phyloP scores from a whole-genome alignment of 2,329 filamentous ascomycete species.

The Trichoderma endophyticum region DNA sequence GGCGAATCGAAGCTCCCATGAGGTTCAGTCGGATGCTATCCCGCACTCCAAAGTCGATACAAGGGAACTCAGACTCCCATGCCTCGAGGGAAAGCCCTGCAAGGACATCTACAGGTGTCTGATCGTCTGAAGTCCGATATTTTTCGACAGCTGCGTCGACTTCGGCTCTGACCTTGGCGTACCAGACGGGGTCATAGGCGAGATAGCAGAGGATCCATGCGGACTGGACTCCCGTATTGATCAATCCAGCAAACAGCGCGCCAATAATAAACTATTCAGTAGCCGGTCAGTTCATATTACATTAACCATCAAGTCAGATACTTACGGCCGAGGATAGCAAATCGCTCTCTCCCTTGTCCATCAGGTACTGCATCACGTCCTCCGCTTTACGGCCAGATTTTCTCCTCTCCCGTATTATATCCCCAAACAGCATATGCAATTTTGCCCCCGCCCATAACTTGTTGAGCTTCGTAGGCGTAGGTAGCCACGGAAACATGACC shows the following conservation, averaged over 20 bases:
- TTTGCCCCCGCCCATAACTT: slow-evolving; percentile 44
- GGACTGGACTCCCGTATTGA: slow-evolving; percentile 56
- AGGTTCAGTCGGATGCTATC: slow-evolving; percentile 53
- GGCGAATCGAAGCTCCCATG: slow-evolving; percentile 48
- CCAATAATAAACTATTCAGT: slow-evolving; percentile 47
- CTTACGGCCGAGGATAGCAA: slow-evolving; percentile 41
- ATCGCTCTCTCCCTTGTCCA: slow-evolving; percentile 49
- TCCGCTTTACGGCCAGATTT: slow-evolving; percentile 40
- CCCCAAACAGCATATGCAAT: slow-evolving; percentile 48
- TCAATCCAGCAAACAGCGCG: slow-evolving; percentile 52
- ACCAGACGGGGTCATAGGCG: slow-evolving; percentile 46
- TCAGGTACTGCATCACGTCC: slow-evolving; percentile 51
- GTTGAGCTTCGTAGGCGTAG: slow-evolving; percentile 41
- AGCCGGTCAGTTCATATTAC: neutral
- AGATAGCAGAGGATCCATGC: slow-evolving; percentile 52
- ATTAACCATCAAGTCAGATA: neutral
- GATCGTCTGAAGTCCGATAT: slow-evolving; percentile 34
- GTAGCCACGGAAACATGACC: slow-evolving; percentile 53
- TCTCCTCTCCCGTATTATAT: slow-evolving; percentile 45
- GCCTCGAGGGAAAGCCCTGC: slow-evolving; percentile 46
- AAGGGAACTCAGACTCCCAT: slow-evolving; percentile 55
- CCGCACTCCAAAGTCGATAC: slow-evolving; percentile 49
- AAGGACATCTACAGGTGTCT: slow-evolving; percentile 38
- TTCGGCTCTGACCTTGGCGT: slow-evolving; percentile 43
- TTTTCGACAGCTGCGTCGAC: slow-evolving; percentile 43